phyloP scores from a whole-genome alignment of 2,329 filamentous ascomycete genomes.

The Fusarium bactridioides region DNA sequence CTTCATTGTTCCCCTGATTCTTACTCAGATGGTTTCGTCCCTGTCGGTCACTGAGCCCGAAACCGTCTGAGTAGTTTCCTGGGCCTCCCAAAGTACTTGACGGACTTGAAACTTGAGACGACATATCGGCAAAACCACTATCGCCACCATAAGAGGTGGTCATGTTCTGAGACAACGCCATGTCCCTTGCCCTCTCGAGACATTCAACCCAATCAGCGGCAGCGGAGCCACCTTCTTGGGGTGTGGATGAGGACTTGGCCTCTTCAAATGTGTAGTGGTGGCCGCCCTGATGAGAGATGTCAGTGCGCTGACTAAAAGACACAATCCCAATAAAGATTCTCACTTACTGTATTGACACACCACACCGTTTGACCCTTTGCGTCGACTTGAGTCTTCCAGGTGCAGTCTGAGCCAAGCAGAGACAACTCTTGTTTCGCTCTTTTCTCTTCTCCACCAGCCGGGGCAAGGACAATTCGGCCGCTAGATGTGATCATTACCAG shows the following conservation, averaged over 20 bases:
- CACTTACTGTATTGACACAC: slow-evolving; percentile 89
- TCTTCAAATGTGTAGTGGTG: slow-evolving; percentile 95
- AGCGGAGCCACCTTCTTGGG: slow-evolving; percentile 67
- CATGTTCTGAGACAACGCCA: slow-evolving; percentile 78
- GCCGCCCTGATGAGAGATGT: slow-evolving; percentile 68
- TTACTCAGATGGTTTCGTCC: slow-evolving; percentile 67
- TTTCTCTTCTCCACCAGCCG: slow-evolving; percentile 94
- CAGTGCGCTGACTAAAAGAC: not conserved
- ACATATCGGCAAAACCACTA: slow-evolving; percentile 72
- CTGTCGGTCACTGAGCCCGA: slow-evolving; percentile 58
- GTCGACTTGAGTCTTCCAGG: slow-evolving; percentile 83
- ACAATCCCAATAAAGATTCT: not conserved
- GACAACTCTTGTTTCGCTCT: slow-evolving; percentile 92
- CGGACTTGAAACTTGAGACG: slow-evolving; percentile 78
- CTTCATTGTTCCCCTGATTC: slow-evolving; percentile 64
- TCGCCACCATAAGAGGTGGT: slow-evolving; percentile 72
- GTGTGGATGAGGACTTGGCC: slow-evolving; percentile 70
- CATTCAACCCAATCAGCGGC: slow-evolving; percentile 93
- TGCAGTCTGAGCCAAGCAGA: slow-evolving; percentile 76
- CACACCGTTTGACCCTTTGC: slow-evolving; percentile 88
- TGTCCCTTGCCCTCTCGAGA: slow-evolving; percentile 84
- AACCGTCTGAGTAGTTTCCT: slow-evolving; percentile 61
- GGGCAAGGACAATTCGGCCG: slow-evolving; percentile 87
- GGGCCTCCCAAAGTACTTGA: slow-evolving; percentile 73
- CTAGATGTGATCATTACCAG: slow-evolving; percentile 95